Evolutionary conservation across 179 eudicot species (phyloP).

Genomic region (Sideroxylon spinosum): DNA sequence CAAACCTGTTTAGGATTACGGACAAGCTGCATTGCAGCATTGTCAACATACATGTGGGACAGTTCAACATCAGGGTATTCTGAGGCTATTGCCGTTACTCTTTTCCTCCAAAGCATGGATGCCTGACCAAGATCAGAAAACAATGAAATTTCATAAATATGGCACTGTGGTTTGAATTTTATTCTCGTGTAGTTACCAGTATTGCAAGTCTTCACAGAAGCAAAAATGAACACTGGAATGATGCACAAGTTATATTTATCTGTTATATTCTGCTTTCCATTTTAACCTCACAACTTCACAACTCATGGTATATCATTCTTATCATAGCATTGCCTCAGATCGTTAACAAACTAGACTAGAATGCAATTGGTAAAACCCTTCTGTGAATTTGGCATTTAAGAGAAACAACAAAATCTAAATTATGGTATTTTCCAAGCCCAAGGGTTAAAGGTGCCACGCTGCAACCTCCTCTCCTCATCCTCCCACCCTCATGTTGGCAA

Average conservation of each 20-base stretch:
- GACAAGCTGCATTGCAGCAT: constrained; percentile 98
- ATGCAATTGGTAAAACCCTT: not conserved
- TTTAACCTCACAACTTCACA: not conserved
- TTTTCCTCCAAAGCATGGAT: constrained; percentile 94
- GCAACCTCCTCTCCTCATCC: too few species aligned
- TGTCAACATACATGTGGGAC: constrained; percentile 95
- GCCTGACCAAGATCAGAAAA: constrained; percentile 44
- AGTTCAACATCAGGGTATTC: constrained; percentile 96
- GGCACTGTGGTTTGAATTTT: not conserved
- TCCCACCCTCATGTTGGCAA: too few species aligned
- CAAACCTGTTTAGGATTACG: constrained; percentile 92
- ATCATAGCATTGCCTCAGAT: too few species aligned
- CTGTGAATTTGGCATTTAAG: not conserved
- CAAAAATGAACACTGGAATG: not conserved
- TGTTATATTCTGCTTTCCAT: not conserved
- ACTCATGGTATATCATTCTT: too few species aligned
- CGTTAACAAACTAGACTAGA: too few species aligned
- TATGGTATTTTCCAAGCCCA: too few species aligned
- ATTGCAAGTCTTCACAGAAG: not conserved
- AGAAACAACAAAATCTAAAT: not conserved
- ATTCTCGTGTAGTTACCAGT: not conserved
- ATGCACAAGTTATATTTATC: not conserved
- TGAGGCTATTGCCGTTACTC: constrained; percentile 60
- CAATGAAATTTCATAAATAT: constrained; percentile 7
- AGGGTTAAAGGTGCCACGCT: too few species aligned